A percentile compares a stretch with the other conserved stretches of the same genome.
Conservation (phyloP, 1,284 basidiomycete species). For the Ustilago xerochloae region DNA sequence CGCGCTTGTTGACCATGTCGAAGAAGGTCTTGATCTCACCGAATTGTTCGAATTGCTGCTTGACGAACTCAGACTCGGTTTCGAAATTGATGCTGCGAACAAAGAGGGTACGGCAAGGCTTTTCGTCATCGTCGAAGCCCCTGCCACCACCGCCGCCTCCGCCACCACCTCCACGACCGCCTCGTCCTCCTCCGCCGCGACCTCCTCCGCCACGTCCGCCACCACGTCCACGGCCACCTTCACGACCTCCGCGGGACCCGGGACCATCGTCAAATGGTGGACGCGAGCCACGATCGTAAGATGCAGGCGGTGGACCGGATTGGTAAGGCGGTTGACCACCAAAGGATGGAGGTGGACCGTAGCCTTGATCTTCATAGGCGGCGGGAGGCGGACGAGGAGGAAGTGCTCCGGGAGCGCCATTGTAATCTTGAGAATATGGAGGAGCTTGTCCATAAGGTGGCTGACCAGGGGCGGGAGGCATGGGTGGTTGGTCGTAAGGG, state of each 20-base stretch:
- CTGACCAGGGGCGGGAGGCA: slow-evolving; percentile 11
- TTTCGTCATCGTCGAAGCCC: slow-evolving; percentile 74
- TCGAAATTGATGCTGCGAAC: slow-evolving; percentile 79
- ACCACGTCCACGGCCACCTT: slow-evolving; percentile 8
- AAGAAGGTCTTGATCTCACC: slow-evolving; percentile 97
- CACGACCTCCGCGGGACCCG: too few species aligned
- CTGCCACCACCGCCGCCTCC: slow-evolving; percentile 24
- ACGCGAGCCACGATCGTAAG: slow-evolving; percentile 25
- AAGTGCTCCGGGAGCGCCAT: background rate
- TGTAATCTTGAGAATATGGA: slow-evolving; percentile 25
- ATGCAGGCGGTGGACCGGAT: slow-evolving; percentile 10
- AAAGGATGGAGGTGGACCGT: slow-evolving; percentile 13
- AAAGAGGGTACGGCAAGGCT: slow-evolving; percentile 93
- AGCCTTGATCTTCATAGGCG: slow-evolving; percentile 15
- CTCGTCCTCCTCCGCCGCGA: slow-evolving; percentile 26
- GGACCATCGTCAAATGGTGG: slow-evolving; percentile 11
- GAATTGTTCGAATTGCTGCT: slow-evolving; percentile 85
- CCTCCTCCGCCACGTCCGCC: slow-evolving; percentile 24
- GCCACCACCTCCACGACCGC: slow-evolving; percentile 25
- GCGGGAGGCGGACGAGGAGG: slow-evolving; percentile 6
- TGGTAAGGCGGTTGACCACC: slow-evolving; percentile 18
- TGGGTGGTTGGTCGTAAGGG: slow-evolving; percentile 14
- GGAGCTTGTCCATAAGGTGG: slow-evolving; percentile 22
- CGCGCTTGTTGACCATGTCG: slow-evolving; percentile 89
- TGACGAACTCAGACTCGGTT: slow-evolving; percentile 68